A percentile compares a stretch with the other conserved stretches of the same genome.
Evolutionary conservation across 331 rosid species (phyloP).

Genomic region (Quercus phellos): DNA sequence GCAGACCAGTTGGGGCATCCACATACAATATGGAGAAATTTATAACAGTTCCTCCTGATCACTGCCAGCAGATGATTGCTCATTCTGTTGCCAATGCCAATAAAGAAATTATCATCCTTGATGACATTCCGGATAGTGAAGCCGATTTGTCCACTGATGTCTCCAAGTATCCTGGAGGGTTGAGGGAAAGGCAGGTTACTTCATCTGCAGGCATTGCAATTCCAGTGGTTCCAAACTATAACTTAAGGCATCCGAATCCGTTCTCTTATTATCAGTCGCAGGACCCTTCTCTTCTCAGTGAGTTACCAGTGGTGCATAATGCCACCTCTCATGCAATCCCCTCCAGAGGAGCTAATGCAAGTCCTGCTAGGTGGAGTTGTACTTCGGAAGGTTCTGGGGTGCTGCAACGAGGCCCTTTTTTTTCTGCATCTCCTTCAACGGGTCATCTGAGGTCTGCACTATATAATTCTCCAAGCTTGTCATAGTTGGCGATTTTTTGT

Average conservation of each 20-base stretch:
- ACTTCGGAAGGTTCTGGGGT: constrained; percentile 22
- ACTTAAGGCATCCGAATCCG: constrained; percentile 18
- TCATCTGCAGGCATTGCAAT: constrained; percentile 21
- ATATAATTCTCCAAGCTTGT: constrained; percentile 20
- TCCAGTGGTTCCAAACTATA: constrained; percentile 19
- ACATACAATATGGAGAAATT: constrained; percentile 6
- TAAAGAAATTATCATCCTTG: constrained; percentile 35
- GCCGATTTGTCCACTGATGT: constrained; percentile 22
- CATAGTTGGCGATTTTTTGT: neutral
- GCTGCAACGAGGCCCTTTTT: constrained; percentile 31
- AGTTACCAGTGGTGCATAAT: constrained; percentile 19
- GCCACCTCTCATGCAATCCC: constrained; percentile 23
- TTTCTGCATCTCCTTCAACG: constrained; percentile 19
- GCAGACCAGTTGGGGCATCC: constrained; percentile 22
- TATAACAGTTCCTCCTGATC: constrained; percentile 7
- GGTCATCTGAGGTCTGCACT: constrained; percentile 24
- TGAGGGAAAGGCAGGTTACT: constrained; percentile 21
- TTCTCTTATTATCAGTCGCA: constrained; percentile 23
- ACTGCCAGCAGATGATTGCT: constrained; percentile 19
- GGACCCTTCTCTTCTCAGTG: constrained; percentile 21
- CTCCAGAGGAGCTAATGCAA: constrained; percentile 23
- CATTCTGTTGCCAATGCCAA: constrained; percentile 15
- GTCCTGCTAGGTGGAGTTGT: constrained; percentile 38
- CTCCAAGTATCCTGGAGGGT: constrained; percentile 26
- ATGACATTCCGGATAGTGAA: constrained; percentile 34